A percentile compares a stretch with the other conserved stretches of the same genome.
Conservation (phyloP, 331 rosid genomes). For the Malus hybrid region DNA sequence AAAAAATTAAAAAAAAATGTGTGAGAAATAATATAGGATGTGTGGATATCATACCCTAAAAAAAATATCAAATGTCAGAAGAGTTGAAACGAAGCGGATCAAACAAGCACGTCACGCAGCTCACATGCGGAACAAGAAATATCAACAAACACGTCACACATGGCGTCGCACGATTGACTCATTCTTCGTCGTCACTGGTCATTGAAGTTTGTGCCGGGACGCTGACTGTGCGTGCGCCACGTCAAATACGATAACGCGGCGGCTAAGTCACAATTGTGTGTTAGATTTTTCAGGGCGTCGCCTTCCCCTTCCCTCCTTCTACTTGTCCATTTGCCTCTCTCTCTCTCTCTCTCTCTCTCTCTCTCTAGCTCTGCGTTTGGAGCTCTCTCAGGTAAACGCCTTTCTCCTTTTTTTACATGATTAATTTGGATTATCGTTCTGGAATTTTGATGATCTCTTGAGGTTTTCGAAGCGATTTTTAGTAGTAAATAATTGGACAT, state of each 20-base stretch:
- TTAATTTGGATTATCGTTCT: not conserved
- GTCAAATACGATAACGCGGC: not conserved
- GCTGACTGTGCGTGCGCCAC: not conserved
- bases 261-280: not conserved
- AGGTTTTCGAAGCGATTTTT: not conserved
- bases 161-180: not conserved
- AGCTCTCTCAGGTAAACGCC: not conserved
- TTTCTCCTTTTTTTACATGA: not conserved
- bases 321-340: not conserved
- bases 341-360: not conserved
- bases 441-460: not conserved
- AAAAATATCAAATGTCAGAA: not conserved
- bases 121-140: not conserved
- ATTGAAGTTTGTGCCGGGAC: not conserved
- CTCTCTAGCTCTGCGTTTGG: not conserved
- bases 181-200: not conserved
- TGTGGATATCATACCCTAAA: too few relatives aligned
- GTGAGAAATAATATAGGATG: too few relatives aligned
- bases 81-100: not conserved
- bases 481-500: not conserved
- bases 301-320: not conserved
- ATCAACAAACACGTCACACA: not conserved
- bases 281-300: not conserved
- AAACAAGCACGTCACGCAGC: not conserved
- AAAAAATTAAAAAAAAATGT: too few relatives aligned